Base-by-base conservation (phyloP, 495 filamentous ascomycete species). In the Penicillium subrubescens region DNA sequence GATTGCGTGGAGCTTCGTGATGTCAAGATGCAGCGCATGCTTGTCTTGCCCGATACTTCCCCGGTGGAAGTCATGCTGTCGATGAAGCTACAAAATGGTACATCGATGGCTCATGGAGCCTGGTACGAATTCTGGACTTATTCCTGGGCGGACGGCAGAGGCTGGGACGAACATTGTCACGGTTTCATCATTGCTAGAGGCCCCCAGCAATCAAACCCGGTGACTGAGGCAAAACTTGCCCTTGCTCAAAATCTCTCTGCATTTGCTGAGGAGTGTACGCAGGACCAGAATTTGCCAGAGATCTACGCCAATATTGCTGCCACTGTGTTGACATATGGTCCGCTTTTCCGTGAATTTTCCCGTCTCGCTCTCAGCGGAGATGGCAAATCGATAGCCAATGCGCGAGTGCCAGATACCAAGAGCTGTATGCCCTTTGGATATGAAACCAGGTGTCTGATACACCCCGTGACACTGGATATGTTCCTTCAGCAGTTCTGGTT, bases 91-190 rank as follows among this genome's bases (percentile, higher is more conserved):
- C 60, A 63, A 15, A 69, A 71, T 37, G 60, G 58, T 14, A 64
- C 71, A 27, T 21, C 35, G 7, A 69, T 76, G 27, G 65, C 65
- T n/a, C 63, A 68, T 1, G 64, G 70, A 25, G 64, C 66, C 17
- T 81, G 79, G 81, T 68, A 81, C 53, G 81, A 83, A 60, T 83
- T 82, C 60, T 70, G 71, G 27, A 63, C 81, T 4, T 78, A 67
- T 17, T 80, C 79, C 15, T 75, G 69, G 64, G 68, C 69, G 0
- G 67, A 75, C 17, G 72, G 75, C 4, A 60, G 69, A 2, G 67
- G 70, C 12, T 83, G 79, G 79, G 70, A 74, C 17, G 76, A 82
- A 50, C 77, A 83, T 62, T 80, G 77, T 61, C 72, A 65, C 21
- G 81, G 81, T 4, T 67, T 76, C 8, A 67, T 81, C 17, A 72